Conservation (phyloP, 345 rosid genomes). For the Moricandia arvensis region DNA sequence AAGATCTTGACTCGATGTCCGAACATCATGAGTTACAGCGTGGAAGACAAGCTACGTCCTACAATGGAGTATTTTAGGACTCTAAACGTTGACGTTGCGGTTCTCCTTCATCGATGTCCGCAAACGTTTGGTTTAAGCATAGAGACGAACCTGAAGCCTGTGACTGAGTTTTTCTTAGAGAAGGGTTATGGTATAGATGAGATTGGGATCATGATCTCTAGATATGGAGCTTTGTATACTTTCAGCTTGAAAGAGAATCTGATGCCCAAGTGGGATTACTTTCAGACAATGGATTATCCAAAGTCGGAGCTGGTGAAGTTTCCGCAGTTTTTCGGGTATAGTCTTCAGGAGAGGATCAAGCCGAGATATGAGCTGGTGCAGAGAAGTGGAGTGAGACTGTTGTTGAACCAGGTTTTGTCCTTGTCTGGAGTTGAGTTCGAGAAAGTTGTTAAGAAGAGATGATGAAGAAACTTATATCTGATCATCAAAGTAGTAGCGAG, state of each 20-base stretch:
- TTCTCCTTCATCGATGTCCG: conserved; percentile 71
- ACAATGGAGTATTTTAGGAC: conserved; percentile 67
- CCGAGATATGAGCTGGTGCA: conserved; percentile 70
- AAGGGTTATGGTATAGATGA: conserved; percentile 64
- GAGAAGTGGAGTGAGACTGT: conserved; percentile 57
- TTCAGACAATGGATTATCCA: conserved; percentile 78
- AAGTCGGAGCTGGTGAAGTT: conserved; percentile 75
- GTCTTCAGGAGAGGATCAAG: conserved; percentile 78
- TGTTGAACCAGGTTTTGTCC: conserved; percentile 75
- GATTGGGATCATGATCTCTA: conserved; percentile 68
- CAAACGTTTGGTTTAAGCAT: conserved; percentile 80
- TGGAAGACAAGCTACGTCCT: conserved; percentile 78
- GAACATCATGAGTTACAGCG: conserved; percentile 68
- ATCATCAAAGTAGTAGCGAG: neutral
- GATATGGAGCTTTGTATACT: conserved; percentile 73
- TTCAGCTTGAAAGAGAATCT: conserved; percentile 75
- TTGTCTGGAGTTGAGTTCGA: conserved; percentile 57
- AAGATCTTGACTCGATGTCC: conserved; percentile 75
- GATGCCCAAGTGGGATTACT: conserved; percentile 88
- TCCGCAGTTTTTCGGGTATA: conserved; percentile 90
- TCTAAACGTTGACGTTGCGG: conserved; percentile 60
- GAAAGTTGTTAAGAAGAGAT: conserved; percentile 58
- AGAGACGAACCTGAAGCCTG: conserved; percentile 76
- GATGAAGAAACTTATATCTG: conserved; percentile 30
- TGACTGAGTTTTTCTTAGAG: conserved; percentile 65